A percentile compares a stretch with the other conserved stretches of the same genome.
Conservation (phyloP, 2,329 filamentous ascomycete genomes). For the Fusarium pseudoanthophilum region DNA sequence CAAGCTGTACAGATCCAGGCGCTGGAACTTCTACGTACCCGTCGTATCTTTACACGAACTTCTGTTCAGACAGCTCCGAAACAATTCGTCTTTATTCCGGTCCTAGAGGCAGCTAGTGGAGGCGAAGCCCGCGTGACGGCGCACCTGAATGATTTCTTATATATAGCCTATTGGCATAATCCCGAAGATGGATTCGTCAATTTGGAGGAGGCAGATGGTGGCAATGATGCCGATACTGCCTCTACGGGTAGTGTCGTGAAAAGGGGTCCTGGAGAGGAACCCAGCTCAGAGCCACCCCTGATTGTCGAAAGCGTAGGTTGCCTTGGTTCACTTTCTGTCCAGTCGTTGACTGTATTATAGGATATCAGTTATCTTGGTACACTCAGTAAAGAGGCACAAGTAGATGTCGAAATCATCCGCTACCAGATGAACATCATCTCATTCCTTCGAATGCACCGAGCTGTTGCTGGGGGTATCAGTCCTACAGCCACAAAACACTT, state of each 20-base stretch:
- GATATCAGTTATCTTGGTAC: conserved; percentile 70
- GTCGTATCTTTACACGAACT: conserved; percentile 79
- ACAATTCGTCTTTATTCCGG: conserved; percentile 81
- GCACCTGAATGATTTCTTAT: conserved; percentile 83
- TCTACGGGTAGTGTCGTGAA: conserved; percentile 61
- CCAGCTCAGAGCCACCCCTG: conserved; percentile 44
- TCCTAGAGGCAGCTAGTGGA: conserved; percentile 65
- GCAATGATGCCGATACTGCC: conserved; percentile 47
- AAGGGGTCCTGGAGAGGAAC: conserved; percentile 41
- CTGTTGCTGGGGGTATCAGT: conserved; percentile 81
- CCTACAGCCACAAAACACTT: conserved; percentile 84
- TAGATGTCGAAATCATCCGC: conserved; percentile 80
- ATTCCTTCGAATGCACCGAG: conserved; percentile 88
- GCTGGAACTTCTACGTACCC: conserved; percentile 80
- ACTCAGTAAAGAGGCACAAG: conserved; percentile 66
- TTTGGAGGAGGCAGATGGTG: conserved; percentile 68
- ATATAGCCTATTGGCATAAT: conserved; percentile 87
- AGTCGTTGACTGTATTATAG: conserved; percentile 46
- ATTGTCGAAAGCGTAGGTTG: conserved; percentile 57
- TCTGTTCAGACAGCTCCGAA: conserved; percentile 79
- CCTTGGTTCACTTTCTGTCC: background rate
- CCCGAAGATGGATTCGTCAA: conserved; percentile 78
- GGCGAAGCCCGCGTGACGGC: conserved; percentile 61
- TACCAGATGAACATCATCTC: conserved; percentile 90
- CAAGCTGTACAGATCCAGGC: conserved; percentile 84